Percentiles rank a stretch among this genome's conserved stretches.
Evolutionary conservation across 1,284 basidiomycete species (phyloP).

Genomic region (Sporisorium exsertum): DNA sequence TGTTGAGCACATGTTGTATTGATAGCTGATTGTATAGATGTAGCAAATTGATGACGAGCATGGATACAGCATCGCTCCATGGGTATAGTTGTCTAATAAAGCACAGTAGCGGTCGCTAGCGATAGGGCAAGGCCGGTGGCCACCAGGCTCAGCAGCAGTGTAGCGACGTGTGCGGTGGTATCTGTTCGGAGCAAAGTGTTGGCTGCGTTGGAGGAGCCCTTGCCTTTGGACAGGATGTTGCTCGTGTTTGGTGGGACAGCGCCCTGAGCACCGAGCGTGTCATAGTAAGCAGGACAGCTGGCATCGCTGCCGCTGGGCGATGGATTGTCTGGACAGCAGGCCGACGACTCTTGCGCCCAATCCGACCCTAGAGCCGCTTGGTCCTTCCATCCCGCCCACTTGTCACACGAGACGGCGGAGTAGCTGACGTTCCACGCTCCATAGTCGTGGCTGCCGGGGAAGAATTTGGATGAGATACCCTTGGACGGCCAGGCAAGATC

Average conservation of each 20-base stretch:
- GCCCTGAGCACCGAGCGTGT: constrained; percentile 27
- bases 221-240: constrained; percentile 48
- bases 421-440: constrained; percentile 59
- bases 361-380: constrained; percentile 51
- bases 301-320: constrained; percentile 30
- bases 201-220: constrained; percentile 28
- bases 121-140: constrained; percentile 5
- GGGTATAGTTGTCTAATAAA: constrained; percentile 15
- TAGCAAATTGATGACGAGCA: not conserved
- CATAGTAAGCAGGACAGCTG: constrained; percentile 46
- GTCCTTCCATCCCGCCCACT: constrained; percentile 55
- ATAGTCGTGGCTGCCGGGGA: constrained; percentile 57
- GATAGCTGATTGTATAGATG: not conserved
- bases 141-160: not conserved
- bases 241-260: constrained; percentile 45
- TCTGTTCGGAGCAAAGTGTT: not conserved
- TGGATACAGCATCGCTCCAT: not conserved
- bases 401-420: constrained; percentile 44
- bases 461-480: constrained; percentile 50
- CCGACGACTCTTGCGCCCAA: constrained; percentile 52
- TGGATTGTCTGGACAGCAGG: constrained; percentile 56
- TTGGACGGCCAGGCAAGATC: constrained; percentile 61
- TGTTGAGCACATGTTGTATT: too few relatives aligned
- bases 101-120: constrained; percentile 4
- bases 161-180: not conserved